A percentile compares a stretch with the other conserved stretches of the same genome.
Evolutionary conservation across 352 stramenopile species (phyloP).

Genomic region (Aphanomyces astaci): DNA sequence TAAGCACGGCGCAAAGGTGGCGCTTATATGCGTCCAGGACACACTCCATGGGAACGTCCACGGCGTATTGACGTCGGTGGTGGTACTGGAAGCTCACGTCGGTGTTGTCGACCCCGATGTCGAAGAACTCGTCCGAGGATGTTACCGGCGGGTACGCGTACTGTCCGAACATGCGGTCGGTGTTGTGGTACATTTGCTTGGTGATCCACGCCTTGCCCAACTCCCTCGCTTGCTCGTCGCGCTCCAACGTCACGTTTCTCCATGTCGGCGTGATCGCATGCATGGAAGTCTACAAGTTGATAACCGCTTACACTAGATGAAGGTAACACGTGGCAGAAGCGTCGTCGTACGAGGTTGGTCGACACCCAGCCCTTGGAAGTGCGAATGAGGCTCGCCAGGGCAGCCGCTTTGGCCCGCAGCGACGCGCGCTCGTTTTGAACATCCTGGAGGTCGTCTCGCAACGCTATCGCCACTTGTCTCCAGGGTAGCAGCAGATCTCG

Average conservation of each 20-base stretch:
- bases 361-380: neutral
- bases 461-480: neutral
- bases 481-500: neutral
- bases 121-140: neutral
- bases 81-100: neutral
- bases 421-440: neutral
- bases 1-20: neutral
- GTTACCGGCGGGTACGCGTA: neutral
- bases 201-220: constrained; percentile 19
- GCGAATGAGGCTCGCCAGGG: neutral
- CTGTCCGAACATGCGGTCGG: neutral
- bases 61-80: neutral
- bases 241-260: neutral
- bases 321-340: neutral
- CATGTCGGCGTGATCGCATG: constrained; percentile 1
- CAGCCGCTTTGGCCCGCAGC: neutral
- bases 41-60: neutral
- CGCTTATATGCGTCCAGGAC: neutral
- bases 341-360: neutral
- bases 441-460: neutral
- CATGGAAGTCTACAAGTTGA: neutral
- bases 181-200: constrained; percentile 23
- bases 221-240: neutral
- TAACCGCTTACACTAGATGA: neutral
- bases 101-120: neutral